Conservation (phyloP, 208 protist genomes). For the Wallacemonas sp. region DNA sequence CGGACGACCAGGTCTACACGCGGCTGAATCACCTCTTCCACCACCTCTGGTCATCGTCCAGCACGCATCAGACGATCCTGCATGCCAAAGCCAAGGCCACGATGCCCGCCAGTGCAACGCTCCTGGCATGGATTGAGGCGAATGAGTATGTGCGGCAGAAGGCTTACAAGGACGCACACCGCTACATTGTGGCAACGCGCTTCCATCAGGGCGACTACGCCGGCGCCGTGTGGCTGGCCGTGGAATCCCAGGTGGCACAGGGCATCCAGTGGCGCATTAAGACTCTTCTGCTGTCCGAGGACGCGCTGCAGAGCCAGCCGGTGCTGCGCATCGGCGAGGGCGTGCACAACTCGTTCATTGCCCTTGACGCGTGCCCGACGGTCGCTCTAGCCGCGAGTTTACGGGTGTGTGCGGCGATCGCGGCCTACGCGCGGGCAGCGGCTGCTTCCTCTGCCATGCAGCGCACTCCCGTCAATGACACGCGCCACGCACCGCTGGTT, state of each 20-base stretch:
- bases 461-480: neutral
- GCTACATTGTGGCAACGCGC: slow-evolving; percentile 37
- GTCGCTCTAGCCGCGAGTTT: slow-evolving; percentile 48
- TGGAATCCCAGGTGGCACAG: slow-evolving; percentile 50
- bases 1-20: slow-evolving; percentile 32
- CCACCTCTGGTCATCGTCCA: slow-evolving; percentile 38
- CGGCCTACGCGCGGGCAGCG: slow-evolving; percentile 44
- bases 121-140: slow-evolving; percentile 52
- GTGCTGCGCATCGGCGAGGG: slow-evolving; percentile 61
- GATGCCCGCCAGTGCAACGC: slow-evolving; percentile 39
- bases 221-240: slow-evolving; percentile 62
- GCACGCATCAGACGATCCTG: slow-evolving; percentile 41
- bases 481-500: neutral
- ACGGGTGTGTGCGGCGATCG: slow-evolving; percentile 45
- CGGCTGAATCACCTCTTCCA: slow-evolving; percentile 48
- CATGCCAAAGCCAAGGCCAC: slow-evolving; percentile 30
- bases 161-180: slow-evolving; percentile 38
- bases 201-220: slow-evolving; percentile 30
- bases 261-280: slow-evolving; percentile 48
- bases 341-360: slow-evolving; percentile 62
- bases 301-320: slow-evolving; percentile 31
- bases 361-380: slow-evolving; percentile 36
- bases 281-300: slow-evolving; percentile 20
- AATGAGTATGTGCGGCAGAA: slow-evolving; percentile 47
- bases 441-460: slow-evolving; percentile 13